Evolutionary conservation across 2,329 filamentous ascomycete species (phyloP).

Genomic region (Pleomassaria siparia): DNA sequence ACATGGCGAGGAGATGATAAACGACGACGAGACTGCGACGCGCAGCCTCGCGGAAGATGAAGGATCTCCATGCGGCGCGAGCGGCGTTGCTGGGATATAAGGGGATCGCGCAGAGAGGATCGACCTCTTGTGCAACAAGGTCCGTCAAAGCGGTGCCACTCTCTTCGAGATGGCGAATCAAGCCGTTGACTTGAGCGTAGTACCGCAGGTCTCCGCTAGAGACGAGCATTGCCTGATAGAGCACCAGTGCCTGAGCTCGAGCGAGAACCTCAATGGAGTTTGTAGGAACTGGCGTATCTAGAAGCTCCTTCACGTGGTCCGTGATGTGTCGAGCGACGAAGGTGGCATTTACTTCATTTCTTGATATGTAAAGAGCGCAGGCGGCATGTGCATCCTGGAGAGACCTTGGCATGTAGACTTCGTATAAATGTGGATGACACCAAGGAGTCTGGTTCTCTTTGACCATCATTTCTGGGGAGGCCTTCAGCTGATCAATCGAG

Average conservation of each 20-base stretch:
- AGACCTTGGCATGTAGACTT: slow-evolving; percentile 52
- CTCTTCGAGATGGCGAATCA: slow-evolving; percentile 21
- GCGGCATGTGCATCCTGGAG: slow-evolving; percentile 58
- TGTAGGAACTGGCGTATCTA: slow-evolving; percentile 23
- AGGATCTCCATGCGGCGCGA: slow-evolving; percentile 52
- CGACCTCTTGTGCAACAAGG: slow-evolving; percentile 14
- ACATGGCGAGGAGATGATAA: slow-evolving; percentile 48
- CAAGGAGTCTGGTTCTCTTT: slow-evolving; percentile 54
- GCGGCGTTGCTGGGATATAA: slow-evolving; percentile 43
- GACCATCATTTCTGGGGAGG: slow-evolving; percentile 47
- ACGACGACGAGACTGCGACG: slow-evolving; percentile 55
- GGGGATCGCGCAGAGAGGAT: slow-evolving; percentile 28
- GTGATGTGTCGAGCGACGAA: slow-evolving; percentile 55
- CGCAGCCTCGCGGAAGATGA: slow-evolving; percentile 57
- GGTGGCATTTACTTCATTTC: slow-evolving; percentile 51
- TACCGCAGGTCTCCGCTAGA: slow-evolving; percentile 26
- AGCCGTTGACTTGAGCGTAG: slow-evolving; percentile 17
- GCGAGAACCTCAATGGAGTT: slow-evolving; percentile 25
- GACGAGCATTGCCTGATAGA: slow-evolving; percentile 32
- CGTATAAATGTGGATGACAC: slow-evolving; percentile 56
- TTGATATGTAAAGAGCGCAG: slow-evolving; percentile 56
- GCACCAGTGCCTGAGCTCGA: slow-evolving; percentile 29
- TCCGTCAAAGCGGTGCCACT: slow-evolving; percentile 8
- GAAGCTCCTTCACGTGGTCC: slow-evolving; percentile 48
- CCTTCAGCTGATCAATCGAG: slow-evolving; percentile 29